Conservation (phyloP, 2,329 filamentous ascomycete genomes). For the Colletotrichum spinosum region DNA sequence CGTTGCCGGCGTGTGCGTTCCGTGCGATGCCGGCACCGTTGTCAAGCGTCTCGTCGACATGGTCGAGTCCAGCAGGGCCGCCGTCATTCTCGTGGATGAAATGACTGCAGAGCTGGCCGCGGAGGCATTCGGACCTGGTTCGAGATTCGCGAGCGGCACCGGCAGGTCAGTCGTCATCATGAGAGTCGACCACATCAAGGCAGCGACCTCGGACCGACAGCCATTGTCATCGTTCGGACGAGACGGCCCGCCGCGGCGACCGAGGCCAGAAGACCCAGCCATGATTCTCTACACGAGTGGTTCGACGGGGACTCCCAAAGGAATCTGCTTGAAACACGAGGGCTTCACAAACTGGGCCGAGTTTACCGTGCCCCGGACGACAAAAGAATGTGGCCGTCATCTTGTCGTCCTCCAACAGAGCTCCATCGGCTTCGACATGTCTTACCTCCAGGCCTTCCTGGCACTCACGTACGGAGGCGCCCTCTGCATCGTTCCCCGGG, state of each 20-base stretch:
- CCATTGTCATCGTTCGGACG: too few species aligned
- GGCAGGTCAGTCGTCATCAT: too few species aligned
- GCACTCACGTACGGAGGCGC: conserved; percentile 50
- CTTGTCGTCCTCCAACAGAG: conserved; percentile 51
- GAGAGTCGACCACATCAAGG: too few species aligned
- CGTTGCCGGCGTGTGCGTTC: too few species aligned
- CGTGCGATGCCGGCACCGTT: too few species aligned
- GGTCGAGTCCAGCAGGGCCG: too few species aligned
- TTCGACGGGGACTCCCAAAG: conserved; percentile 53
- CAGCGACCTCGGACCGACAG: too few species aligned
- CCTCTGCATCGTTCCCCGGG: conserved; percentile 48
- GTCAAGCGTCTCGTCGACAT: too few species aligned
- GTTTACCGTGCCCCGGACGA: not conserved
- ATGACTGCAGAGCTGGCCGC: not conserved
- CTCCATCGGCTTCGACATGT: conserved; percentile 55
- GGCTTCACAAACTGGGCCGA: conserved; percentile 44
- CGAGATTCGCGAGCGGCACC: too few species aligned
- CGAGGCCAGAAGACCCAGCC: not conserved
- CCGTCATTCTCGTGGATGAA: too few species aligned
- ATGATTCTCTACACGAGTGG: conserved; percentile 49
- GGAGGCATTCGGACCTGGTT: too few species aligned
- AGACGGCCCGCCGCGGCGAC: not conserved
- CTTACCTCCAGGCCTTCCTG: conserved; percentile 50
- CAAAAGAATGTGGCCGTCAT: not conserved
- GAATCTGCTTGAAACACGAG: conserved; percentile 48